Base-by-base conservation (phyloP, 352 stramenopile species). In the Globisporangium nagaii region DNA sequence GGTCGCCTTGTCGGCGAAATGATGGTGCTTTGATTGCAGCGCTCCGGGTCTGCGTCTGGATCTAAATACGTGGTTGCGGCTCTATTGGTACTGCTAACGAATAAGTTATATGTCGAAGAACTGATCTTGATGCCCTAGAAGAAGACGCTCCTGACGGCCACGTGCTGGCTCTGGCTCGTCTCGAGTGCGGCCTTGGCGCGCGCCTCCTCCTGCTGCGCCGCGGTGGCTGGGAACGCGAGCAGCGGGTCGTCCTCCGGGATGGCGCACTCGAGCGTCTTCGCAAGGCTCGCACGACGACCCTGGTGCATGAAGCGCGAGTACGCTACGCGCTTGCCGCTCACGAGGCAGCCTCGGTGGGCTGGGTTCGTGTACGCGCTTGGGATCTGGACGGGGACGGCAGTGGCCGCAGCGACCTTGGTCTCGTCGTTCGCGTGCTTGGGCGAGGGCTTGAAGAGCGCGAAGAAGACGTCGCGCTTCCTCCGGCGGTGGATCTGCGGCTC, bases 301-400 rank as follows among this genome's bases (percentile, higher is more conserved):
- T 53, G 41, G n/a, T 59, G 53, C 53, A 59, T 59, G 22, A 20
- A 15, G 7, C 53, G 25, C 13, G 53, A 59, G 20, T 59, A 59
- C 31, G 53, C 30, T 22, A 59, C 53, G n/a, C 53, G 53, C 42
- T 37, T 41, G 30, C 53, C 53, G 25, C 53, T 59, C 5, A 59
- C 53, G 25, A 59, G 31, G 4, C 31, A 37, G 27, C 43, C 53
- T 17, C 44, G 46, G 53, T 59, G 53, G 9, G 45, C 31, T 8
- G 41, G 34, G 34, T 53, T 59, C 34, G 13, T 37, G 34, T 59
- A 59, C 9, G 15, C 53, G 12, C n/a, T n/a, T 35, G 53, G 53
- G 17, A 59, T 44, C 32, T 59, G 41, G n/a, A 59, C 53, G 7
- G 41, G 40, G 22, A 45, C 24, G 28, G 25, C 9, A 3, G 28